Evolutionary conservation across 2,329 filamentous ascomycete species (phyloP), one percentile per base, ranked within the genome.

Genomic region (Colletotrichum tofieldiae): DNA sequence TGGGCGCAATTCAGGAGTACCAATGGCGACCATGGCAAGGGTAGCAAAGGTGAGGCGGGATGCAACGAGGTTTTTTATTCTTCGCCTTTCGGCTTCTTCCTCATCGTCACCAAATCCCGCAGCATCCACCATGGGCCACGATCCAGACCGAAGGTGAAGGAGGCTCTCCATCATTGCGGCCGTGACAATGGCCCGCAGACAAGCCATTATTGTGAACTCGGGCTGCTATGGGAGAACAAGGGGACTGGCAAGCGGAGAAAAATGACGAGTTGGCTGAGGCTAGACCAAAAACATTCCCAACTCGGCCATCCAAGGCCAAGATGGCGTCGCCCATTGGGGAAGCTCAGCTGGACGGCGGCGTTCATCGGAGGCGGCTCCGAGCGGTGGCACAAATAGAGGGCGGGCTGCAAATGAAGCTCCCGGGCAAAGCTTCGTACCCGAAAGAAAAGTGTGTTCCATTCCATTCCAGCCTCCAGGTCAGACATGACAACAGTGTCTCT

Each of bases 361-460:
- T 64, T 69, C 29, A 20, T 71, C 60, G 67, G 69, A 72, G 59
- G 52, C 49, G 60, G 60, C 55, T 72, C 66, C 66, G 66, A n/a
- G 23, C 41, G 18, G 20, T 23, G 11, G 41, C 23, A 52, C 37
- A 60, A 26, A 29, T 35, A 32, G 43, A 60, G 67, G 59, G 29
- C 37, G 41, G 35, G 65, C 47, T 26, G 41, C 16, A 29, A 61
- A 16, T 47, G 41, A n/a, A 65, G 52, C 67, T 49, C 14, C 43
- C 35, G 32, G 2, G 37, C 23, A 14, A 47, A 60, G 54, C 29
- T 59, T 23, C 16, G 7, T 6, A 12, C 49, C 61, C 18, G 23
- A 52, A 45, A 43, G 49, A 23, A 49, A 43, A 52, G 23, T 39
- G 16, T 45, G 37, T 26, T 54, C 23, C 49, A 4, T 39, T 37